These are phyloP conservation scores for Stygiomarasmius scandens DNA, from an alignment of 1,284 basidiomycete species.

Conservation along the genomic window DNA sequence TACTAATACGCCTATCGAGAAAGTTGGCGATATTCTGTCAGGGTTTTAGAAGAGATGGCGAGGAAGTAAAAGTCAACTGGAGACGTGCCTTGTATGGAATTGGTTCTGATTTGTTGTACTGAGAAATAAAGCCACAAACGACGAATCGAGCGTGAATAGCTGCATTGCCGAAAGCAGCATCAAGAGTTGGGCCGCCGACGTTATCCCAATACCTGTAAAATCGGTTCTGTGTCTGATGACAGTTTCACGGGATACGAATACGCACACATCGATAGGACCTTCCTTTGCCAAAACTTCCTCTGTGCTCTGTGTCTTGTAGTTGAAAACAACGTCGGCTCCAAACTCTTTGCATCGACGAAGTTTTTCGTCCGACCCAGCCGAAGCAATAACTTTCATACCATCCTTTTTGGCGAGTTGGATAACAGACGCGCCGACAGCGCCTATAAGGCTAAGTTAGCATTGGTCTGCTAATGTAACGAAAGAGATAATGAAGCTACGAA, in stretches of 20 bases:
- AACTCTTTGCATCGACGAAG: slow-evolving; percentile 62
- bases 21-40: slow-evolving; percentile 36
- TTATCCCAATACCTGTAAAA: slow-evolving; percentile 46
- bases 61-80: no score
- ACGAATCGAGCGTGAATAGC: slow-evolving; percentile 1
- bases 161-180: slow-evolving; percentile 47
- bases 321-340: slow-evolving; percentile 73
- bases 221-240: no score
- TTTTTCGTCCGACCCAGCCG: slow-evolving; percentile 74
- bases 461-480: neutral
- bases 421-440: slow-evolving; percentile 36
- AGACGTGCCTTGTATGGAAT: slow-evolving; percentile 30
- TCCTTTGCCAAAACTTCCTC: slow-evolving; percentile 57
- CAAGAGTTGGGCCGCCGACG: slow-evolving; percentile 71
- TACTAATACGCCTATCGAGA: slow-evolving; percentile 43
- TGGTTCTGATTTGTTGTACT: slow-evolving; percentile 33
- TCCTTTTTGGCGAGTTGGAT: slow-evolving; percentile 66
- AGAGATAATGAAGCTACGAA: neutral
- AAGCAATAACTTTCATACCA: slow-evolving; percentile 72
- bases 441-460: neutral
- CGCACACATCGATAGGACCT: slow-evolving; percentile 58
- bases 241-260: neutral
- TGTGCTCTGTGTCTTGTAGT: slow-evolving; percentile 67
- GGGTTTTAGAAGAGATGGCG: no score
- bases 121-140: slow-evolving; percentile 10